phyloP scores from a whole-genome alignment of 148 eudicot genomes.

The Vaccinium darrowii region DNA sequence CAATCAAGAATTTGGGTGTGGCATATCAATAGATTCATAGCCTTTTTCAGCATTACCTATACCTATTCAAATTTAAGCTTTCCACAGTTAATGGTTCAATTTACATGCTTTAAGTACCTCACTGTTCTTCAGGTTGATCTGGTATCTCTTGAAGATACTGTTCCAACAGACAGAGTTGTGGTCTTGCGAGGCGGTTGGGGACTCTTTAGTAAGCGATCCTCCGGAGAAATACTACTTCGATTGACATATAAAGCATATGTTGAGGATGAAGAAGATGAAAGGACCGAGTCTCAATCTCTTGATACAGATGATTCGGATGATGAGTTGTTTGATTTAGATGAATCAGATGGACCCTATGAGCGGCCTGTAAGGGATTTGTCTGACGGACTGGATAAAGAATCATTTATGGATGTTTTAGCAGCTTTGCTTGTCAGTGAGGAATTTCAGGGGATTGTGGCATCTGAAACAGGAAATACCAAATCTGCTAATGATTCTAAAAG shows the following conservation, averaged over 20 bases:
- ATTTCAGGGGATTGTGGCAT: conserved; percentile 87
- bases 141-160: conserved; percentile 83
- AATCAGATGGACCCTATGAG: conserved; percentile 44
- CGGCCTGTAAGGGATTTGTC: conserved; percentile 30
- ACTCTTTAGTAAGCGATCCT: conserved; percentile 50
- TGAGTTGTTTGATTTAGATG: conserved; percentile 71
- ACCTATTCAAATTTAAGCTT: neutral
- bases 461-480: conserved; percentile 61
- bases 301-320: conserved; percentile 61
- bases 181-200: conserved; percentile 80
- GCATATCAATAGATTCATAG: neutral
- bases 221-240: conserved; percentile 82
- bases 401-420: conserved; percentile 91
- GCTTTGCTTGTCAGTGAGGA: conserved; percentile 94
- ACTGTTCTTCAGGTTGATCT: conserved; percentile 63
- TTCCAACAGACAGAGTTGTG: conserved; percentile 80
- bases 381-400: conserved; percentile 51
- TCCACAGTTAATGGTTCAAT: neutral
- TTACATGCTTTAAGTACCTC: neutral
- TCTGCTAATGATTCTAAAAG: conserved; percentile 31
- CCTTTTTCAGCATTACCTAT: neutral
- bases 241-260: conserved; percentile 95
- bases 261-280: conserved; percentile 96
- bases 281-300: conserved; percentile 26
- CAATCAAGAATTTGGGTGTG: neutral